phyloP scores from a whole-genome alignment of 176 grass and related monocot species.

The Carex littledalei region DNA sequence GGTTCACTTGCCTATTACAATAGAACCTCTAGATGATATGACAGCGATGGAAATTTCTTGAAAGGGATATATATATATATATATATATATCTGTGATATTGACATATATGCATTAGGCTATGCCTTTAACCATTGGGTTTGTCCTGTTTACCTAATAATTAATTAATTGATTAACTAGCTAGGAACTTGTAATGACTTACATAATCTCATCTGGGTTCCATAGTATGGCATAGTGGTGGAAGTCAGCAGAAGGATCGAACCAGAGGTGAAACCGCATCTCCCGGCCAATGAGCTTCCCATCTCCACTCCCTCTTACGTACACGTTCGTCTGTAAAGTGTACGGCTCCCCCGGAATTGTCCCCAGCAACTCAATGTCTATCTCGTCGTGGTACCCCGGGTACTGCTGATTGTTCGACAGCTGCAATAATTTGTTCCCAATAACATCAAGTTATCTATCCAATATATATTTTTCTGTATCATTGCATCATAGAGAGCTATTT shows the following conservation, averaged over 20 bases:
- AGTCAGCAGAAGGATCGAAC: constrained; percentile 64
- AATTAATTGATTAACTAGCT: background rate
- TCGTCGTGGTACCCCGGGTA: constrained; percentile 76
- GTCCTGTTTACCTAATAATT: background rate
- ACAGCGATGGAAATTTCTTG: background rate
- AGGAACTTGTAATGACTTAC: constrained; percentile 19
- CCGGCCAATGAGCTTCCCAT: constrained; percentile 51
- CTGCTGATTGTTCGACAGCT: constrained; percentile 62
- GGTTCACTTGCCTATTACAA: background rate
- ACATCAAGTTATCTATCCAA: background rate
- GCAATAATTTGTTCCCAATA: background rate
- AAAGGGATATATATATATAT: background rate
- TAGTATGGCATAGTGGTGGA: constrained; percentile 68
- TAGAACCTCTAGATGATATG: background rate
- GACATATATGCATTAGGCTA: background rate
- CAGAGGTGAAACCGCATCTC: constrained; percentile 89
- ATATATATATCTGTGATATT: background rate
- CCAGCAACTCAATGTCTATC: constrained; percentile 77
- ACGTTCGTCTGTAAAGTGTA: constrained; percentile 90
- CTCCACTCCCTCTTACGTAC: constrained; percentile 72
- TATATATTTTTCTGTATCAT: background rate
- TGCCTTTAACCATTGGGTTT: background rate
- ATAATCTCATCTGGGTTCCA: constrained; percentile 86
- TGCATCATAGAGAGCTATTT: background rate
- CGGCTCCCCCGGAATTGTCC: constrained; percentile 64